Percentiles rank a stretch among this genome's conserved stretches.
These are phyloP conservation scores for Penicillium aurantiogriseum DNA, from an alignment of 2,329 filamentous ascomycete species.

Conservation along the genomic window DNA sequence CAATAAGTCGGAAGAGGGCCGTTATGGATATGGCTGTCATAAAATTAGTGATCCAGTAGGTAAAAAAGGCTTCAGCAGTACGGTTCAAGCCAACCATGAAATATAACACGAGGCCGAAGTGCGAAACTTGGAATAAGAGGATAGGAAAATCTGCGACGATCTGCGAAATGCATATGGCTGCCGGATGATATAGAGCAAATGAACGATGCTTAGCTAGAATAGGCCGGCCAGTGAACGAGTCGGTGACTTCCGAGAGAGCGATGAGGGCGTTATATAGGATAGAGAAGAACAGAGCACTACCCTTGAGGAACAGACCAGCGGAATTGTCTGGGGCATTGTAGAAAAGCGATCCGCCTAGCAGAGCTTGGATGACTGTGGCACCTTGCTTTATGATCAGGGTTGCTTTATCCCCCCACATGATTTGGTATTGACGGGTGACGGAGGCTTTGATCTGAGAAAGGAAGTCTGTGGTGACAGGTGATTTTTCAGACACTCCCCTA, in stretches of 20 bases:
- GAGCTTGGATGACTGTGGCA: not conserved
- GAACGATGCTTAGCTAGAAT: not conserved
- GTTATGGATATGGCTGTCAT: not conserved
- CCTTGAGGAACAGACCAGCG: not conserved
- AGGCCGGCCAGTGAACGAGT: not conserved
- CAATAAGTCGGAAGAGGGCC: not conserved
- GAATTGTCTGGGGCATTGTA: not conserved
- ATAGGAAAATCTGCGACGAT: constrained; percentile 49
- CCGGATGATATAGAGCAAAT: constrained; percentile 38
- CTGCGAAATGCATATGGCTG: constrained; percentile 36
- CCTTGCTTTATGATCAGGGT: not conserved
- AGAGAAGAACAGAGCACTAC: not conserved
- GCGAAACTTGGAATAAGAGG: constrained; percentile 56
- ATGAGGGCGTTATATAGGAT: not conserved
- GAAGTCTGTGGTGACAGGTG: not conserved
- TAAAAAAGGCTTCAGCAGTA: not conserved
- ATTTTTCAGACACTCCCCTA: not conserved
- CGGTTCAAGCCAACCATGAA: constrained; percentile 41
- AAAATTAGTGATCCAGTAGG: not conserved
- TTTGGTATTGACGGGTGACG: not conserved
- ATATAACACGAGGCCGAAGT: constrained; percentile 58
- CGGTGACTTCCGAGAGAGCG: not conserved
- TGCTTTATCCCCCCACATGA: not conserved
- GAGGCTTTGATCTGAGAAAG: not conserved
- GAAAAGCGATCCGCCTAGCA: not conserved